A percentile compares a stretch with the other conserved stretches of the same genome.
phyloP scores from a whole-genome alignment of 2,329 filamentous ascomycete genomes.

The Magnaporthales sp. region DNA sequence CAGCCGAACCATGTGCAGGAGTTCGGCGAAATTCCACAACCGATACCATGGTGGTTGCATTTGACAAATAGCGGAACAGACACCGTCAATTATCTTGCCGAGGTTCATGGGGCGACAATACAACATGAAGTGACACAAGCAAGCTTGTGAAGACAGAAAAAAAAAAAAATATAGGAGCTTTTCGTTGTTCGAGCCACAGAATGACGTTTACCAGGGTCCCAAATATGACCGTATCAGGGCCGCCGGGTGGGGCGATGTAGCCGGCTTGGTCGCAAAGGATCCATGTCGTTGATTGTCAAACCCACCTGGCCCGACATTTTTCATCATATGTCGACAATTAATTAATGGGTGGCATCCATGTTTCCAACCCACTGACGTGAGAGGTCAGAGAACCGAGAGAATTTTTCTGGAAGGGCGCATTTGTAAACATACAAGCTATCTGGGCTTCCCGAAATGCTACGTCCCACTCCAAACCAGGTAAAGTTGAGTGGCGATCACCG shows the following conservation, averaged over 20 bases:
- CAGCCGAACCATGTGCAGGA: neutral
- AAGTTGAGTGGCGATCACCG: neutral
- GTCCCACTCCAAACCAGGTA: neutral
- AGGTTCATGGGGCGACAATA: neutral
- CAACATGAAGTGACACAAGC: neutral
- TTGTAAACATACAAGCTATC: neutral
- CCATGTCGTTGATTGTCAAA: neutral
- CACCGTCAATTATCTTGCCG: neutral
- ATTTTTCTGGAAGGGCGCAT: neutral
- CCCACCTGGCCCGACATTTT: neutral
- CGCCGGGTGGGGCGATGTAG: neutral
- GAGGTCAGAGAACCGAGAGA: neutral
- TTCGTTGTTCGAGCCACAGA: too few relatives aligned
- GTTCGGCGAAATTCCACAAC: neutral
- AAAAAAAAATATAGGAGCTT: too few relatives aligned
- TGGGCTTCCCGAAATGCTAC: neutral
- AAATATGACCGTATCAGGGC: neutral
- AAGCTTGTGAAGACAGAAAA: too few relatives aligned
- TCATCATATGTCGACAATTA: neutral
- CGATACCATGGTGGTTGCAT: neutral
- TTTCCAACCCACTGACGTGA: neutral
- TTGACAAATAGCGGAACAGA: neutral
- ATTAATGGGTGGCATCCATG: neutral
- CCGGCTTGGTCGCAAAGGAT: neutral
- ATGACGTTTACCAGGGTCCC: neutral